Evolutionary conservation across 2,329 filamentous ascomycete species (phyloP).

Genomic region (Venturiaceae sp.): DNA sequence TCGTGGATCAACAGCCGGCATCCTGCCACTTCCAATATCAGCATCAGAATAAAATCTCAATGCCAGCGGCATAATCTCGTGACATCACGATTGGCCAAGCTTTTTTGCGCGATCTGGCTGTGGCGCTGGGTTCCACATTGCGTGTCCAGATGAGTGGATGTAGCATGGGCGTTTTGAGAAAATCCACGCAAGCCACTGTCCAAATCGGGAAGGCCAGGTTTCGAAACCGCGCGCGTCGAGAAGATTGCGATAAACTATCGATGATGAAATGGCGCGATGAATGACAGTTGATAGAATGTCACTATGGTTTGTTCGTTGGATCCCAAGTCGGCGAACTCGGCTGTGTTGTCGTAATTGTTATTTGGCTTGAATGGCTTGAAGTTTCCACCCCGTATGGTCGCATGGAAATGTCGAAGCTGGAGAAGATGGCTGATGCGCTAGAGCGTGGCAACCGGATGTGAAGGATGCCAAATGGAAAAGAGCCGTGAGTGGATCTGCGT

Average conservation of each 20-base stretch:
- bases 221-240: neutral
- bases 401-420: neutral
- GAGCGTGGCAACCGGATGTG: neutral
- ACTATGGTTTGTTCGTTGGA: neutral
- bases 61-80: too few species aligned
- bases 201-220: neutral
- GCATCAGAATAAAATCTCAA: too few species aligned
- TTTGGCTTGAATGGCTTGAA: too few species aligned
- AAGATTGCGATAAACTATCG: neutral
- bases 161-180: too few species aligned
- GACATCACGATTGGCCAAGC: neutral
- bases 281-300: neutral
- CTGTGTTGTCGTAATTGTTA: neutral
- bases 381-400: neutral
- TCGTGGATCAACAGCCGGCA: too few species aligned
- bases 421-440: neutral
- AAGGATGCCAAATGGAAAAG: neutral
- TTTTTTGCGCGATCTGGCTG: neutral
- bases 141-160: too few species aligned
- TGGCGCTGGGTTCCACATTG: neutral
- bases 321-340: neutral
- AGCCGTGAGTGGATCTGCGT: neutral
- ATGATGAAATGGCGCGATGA: neutral
- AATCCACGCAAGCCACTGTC: neutral
- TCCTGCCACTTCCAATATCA: too few species aligned